Evolutionary conservation across 1,139 yeast genomes (phyloP), one percentile per base, ranked within the genome.

Genomic region (Scheffersomyces illinoinensis): DNA sequence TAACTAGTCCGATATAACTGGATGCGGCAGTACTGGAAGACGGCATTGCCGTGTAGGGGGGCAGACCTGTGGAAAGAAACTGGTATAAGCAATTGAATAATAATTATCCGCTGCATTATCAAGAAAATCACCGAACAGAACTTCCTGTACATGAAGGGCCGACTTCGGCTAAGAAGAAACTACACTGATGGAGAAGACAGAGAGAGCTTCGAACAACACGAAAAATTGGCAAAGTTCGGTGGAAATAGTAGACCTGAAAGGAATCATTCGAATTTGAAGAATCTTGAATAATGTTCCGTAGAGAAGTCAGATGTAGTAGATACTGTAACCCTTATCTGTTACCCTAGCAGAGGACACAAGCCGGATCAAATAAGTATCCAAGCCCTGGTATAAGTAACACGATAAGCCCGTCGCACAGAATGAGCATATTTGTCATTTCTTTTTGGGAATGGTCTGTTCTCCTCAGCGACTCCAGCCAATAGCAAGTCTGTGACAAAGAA

Each of bases 151-250:
- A 33, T 17, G 43, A 14, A 33, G 43, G 43, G 43, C 43, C 43
- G 43, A 33, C 43, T 33, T 33, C 43, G 43, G 43, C 7, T 33
- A 26, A 33, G 8, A 53, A 51, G 33, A 54, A 55, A 48, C 64
- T 49, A 43, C 33, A 24, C 10, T 24, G 7, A 5, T 24, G 10
- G 33, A 24, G 33, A 33, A 12, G 43, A 10, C 17, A 12, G 12
- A 4, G 26, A 24, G 33, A 24, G 21, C 21, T 4, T 21, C 4
- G 21, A 21, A 21, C 10, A 33, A 33, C 8, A 33, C 2, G 43
- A 33, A 33, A 33, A 33, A 8, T 26, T 7, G 8, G 5, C 12
- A 26, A 10, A 4, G 3, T 7, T 33, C 43, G 17, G 2, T 33
- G 17, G 43, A 33, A 33, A 33, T 2, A 33, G 5, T 10, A 12